These are phyloP conservation scores for Trichosanthes cucumerina DNA, from an alignment of 306 rosid genomes.

Conservation along the genomic window DNA sequence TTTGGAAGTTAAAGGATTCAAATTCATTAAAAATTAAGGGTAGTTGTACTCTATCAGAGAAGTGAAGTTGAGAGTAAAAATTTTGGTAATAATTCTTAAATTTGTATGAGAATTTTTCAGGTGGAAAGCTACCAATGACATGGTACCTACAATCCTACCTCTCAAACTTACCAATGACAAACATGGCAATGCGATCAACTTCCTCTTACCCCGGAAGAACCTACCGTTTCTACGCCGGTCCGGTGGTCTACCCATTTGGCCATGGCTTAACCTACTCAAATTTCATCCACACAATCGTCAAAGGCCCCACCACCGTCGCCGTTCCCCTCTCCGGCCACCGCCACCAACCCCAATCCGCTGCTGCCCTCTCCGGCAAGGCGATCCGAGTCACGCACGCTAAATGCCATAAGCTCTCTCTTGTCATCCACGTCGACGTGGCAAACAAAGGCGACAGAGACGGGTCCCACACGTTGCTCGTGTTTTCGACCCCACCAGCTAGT, in stretches of 20 bases:
- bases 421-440: slow-evolving; percentile 44
- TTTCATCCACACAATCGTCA: slow-evolving; percentile 42
- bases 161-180: slow-evolving; percentile 58
- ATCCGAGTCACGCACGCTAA: slow-evolving; percentile 66
- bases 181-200: slow-evolving; percentile 69
- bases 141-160: slow-evolving; percentile 83
- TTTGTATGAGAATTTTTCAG: slow-evolving; percentile 18
- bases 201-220: slow-evolving; percentile 66
- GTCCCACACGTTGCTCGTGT: slow-evolving; percentile 56
- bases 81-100: no score
- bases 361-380: slow-evolving; percentile 37
- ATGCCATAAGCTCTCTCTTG: slow-evolving; percentile 46
- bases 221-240: slow-evolving; percentile 69
- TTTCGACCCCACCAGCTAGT: slow-evolving; percentile 47
- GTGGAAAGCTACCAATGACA: slow-evolving; percentile 78
- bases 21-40: no score
- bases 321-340: slow-evolving; percentile 48
- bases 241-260: slow-evolving; percentile 72
- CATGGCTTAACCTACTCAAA: slow-evolving; percentile 55
- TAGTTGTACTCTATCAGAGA: no score
- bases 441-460: slow-evolving; percentile 66
- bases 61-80: no score
- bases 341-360: slow-evolving; percentile 13
- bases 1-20: no score
- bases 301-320: slow-evolving; percentile 40